phyloP scores from a whole-genome alignment of 495 filamentous ascomycete genomes.

The Aspergillus mulundensis region DNA sequence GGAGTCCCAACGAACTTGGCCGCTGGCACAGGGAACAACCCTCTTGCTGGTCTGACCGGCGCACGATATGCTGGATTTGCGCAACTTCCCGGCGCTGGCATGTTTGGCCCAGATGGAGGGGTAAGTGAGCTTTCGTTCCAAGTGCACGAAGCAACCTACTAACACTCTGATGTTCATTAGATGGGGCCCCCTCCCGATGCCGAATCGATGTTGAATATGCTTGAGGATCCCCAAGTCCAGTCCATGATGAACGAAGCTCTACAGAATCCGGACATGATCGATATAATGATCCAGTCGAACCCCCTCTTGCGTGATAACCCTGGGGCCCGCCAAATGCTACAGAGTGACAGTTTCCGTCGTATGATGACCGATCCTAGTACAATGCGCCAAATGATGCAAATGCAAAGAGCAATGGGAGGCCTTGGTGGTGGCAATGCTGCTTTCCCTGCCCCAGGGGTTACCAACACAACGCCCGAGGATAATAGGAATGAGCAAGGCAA shows the following conservation, averaged over 20 bases:
- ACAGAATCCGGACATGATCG: slow-evolving; percentile 84
- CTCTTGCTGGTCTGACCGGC: slow-evolving; percentile 84
- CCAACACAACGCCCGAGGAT: slow-evolving; percentile 60
- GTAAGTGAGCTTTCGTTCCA: slow-evolving; percentile 53
- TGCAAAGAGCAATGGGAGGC: slow-evolving; percentile 70
- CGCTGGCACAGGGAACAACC: slow-evolving; percentile 86
- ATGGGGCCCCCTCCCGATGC: slow-evolving; percentile 85
- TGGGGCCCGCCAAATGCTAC: slow-evolving; percentile 74
- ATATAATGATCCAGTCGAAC: slow-evolving; percentile 86
- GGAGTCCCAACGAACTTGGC: slow-evolving; percentile 87
- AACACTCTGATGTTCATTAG: slow-evolving; percentile 39
- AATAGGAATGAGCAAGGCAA: slow-evolving; percentile 30
- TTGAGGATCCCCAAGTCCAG: slow-evolving; percentile 78
- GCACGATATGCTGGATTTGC: slow-evolving; percentile 92
- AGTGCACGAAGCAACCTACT: slow-evolving; percentile 10
- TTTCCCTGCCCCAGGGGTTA: slow-evolving; percentile 87
- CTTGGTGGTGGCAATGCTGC: slow-evolving; percentile 44
- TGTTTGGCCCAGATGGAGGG: slow-evolving; percentile 95
- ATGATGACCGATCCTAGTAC: slow-evolving; percentile 95
- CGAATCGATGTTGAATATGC: slow-evolving; percentile 76
- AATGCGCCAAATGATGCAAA: slow-evolving; percentile 70
- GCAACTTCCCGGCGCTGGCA: slow-evolving; percentile 77
- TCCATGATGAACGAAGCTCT: slow-evolving; percentile 89
- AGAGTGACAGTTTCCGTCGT: slow-evolving; percentile 78
- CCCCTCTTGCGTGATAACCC: slow-evolving; percentile 85